A percentile compares a stretch with the other conserved stretches of the same genome.
phyloP scores from a whole-genome alignment of 2,329 filamentous ascomycete species.

The Graphilbum sp. region DNA sequence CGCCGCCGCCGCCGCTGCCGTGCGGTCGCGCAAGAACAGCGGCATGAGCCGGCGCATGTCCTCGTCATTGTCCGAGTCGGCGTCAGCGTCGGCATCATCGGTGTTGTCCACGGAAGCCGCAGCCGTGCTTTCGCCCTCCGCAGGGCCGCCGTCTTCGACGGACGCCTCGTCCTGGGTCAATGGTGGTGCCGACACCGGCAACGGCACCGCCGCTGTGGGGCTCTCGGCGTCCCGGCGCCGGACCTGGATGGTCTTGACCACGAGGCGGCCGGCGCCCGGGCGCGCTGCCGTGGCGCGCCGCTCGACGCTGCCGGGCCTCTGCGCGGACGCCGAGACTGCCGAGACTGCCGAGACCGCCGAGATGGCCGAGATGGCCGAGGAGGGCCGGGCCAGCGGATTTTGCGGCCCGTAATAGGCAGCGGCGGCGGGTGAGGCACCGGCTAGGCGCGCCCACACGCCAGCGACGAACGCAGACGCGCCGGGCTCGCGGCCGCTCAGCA shows the following conservation, averaged over 20 bases:
- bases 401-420: not conserved
- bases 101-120: too few relatives aligned
- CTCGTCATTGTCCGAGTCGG: slow-evolving; percentile 26
- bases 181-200: not conserved
- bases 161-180: too few relatives aligned
- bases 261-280: slow-evolving; percentile 1
- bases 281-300: not conserved
- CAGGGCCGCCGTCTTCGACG: not conserved
- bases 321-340: not conserved
- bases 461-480: slow-evolving; percentile 39
- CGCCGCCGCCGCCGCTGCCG: not conserved
- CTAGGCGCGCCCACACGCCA: slow-evolving; percentile 31
- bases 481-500: slow-evolving; percentile 34
- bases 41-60: slow-evolving; percentile 35
- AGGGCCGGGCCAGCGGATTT: not conserved
- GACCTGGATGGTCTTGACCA: slow-evolving; percentile 6
- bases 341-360: too few relatives aligned
- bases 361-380: too few relatives aligned
- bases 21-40: slow-evolving; percentile 19
- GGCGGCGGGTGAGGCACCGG: slow-evolving; percentile 20
- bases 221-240: not conserved
- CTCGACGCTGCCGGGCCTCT: not conserved
- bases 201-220: not conserved
- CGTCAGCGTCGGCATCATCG: slow-evolving; percentile 15
- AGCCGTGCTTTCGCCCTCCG: too few relatives aligned